These are phyloP conservation scores for Linnemannia hyalina DNA, from an alignment of 192 early-diverging fungal species.

Conservation along the genomic window DNA sequence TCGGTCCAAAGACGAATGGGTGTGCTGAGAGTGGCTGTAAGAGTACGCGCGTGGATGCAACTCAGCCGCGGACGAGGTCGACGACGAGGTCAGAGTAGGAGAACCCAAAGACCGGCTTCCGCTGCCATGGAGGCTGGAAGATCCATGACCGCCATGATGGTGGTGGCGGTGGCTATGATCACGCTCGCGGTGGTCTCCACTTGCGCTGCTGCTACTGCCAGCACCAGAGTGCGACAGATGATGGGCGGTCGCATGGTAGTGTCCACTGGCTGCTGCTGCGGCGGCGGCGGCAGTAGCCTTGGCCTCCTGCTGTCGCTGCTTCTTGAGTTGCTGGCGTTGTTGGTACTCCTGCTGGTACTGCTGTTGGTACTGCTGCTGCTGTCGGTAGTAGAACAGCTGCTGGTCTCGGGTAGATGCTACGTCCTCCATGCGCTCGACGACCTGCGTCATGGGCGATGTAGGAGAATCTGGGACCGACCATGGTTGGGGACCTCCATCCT, in stretches of 20 bases:
- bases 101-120: conserved; percentile 15
- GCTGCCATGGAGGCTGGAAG: neutral
- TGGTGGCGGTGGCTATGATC: conserved; percentile 11
- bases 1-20: conserved; percentile 12
- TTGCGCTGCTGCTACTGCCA: neutral
- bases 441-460: conserved; percentile 40
- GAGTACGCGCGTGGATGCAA: conserved; percentile 30
- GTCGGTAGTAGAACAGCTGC: conserved; percentile 42
- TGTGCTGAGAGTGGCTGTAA: conserved; percentile 25
- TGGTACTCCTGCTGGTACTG: conserved; percentile 35
- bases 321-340: conserved; percentile 26
- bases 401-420: conserved; percentile 21
- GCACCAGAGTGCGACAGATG: conserved; percentile 13
- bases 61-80: conserved; percentile 14
- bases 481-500: neutral
- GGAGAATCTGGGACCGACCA: conserved; percentile 34
- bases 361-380: conserved; percentile 47
- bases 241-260: conserved; percentile 3
- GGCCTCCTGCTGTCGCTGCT: conserved; percentile 19
- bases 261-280: conserved; percentile 10
- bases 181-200: neutral
- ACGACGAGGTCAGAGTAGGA: conserved; percentile 20
- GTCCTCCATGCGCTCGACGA: conserved; percentile 32
- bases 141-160: neutral
- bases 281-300: conserved; percentile 22